phyloP scores from a whole-genome alignment of 257 asterid genomes.

The Solanum bukasovii region DNA sequence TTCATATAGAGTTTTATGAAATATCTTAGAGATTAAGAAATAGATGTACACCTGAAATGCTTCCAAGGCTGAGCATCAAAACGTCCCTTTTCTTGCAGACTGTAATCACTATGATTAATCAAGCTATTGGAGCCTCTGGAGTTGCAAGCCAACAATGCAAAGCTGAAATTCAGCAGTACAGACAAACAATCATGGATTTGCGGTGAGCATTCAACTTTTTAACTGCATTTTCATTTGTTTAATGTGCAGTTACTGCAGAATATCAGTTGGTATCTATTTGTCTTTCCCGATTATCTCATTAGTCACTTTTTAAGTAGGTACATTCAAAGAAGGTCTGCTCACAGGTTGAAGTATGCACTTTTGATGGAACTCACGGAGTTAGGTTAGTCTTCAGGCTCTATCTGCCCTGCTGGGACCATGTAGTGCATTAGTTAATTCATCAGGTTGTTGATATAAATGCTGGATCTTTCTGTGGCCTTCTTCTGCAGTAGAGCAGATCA shows the following conservation, averaged over 20 bases:
- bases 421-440: not conserved
- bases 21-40: no score
- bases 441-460: not conserved
- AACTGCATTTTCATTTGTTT: not conserved
- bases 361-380: slow-evolving; percentile 80
- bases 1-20: no score
- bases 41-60: not conserved
- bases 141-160: slow-evolving; percentile 92
- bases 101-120: slow-evolving; percentile 81
- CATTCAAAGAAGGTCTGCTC: slow-evolving; percentile 72
- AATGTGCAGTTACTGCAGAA: not conserved
- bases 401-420: not conserved
- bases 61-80: not conserved
- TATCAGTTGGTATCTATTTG: not conserved
- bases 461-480: not conserved
- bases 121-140: slow-evolving; percentile 87
- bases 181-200: slow-evolving; percentile 65
- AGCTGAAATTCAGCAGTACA: slow-evolving; percentile 78
- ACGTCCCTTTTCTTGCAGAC: slow-evolving; percentile 27
- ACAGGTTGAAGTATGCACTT: slow-evolving; percentile 72
- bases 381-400: slow-evolving; percentile 29
- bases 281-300: not conserved
- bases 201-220: slow-evolving; percentile 27
- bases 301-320: slow-evolving; percentile 29
- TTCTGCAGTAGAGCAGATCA: slow-evolving; percentile 47